These are phyloP conservation scores for Nematocida homosporus DNA, from an alignment of 371 early-diverging fungal genomes.

Conservation along the genomic window DNA sequence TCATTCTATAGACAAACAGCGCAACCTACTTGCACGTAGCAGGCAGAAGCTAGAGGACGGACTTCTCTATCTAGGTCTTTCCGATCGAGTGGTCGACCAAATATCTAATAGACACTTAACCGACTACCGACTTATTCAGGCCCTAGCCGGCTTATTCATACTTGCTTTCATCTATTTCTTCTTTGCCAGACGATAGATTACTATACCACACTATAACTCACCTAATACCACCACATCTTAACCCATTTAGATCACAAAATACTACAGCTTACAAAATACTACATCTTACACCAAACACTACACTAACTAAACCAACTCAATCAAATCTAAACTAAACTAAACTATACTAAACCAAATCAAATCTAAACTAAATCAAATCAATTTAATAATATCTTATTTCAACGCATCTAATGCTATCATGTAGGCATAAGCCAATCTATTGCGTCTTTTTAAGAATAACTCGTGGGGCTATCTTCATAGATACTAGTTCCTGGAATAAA, in stretches of 20 bases:
- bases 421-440: too few relatives aligned
- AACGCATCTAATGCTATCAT: too few relatives aligned
- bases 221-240: too few relatives aligned
- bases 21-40: slow-evolving; percentile 25
- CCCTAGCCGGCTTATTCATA: slow-evolving; percentile 23
- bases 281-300: too few relatives aligned
- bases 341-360: too few relatives aligned
- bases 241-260: too few relatives aligned
- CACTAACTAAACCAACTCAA: too few relatives aligned
- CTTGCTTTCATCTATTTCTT: slow-evolving; percentile 43
- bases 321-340: too few relatives aligned
- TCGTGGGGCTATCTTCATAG: slow-evolving; percentile 75
- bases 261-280: too few relatives aligned
- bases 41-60: slow-evolving; percentile 51
- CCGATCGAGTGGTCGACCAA: slow-evolving; percentile 43
- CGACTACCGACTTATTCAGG: slow-evolving; percentile 44
- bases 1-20: slow-evolving; percentile 44
- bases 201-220: not conserved
- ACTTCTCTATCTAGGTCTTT: slow-evolving; percentile 44
- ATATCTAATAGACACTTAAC: slow-evolving; percentile 50
- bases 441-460: slow-evolving; percentile 31
- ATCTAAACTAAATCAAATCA: too few relatives aligned
- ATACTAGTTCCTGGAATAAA: slow-evolving; percentile 86
- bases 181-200: slow-evolving; percentile 3
- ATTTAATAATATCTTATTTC: too few relatives aligned